These are phyloP conservation scores for Cucurbita argyrosperma DNA, from an alignment of 306 rosid genomes.

Conservation along the genomic window DNA sequence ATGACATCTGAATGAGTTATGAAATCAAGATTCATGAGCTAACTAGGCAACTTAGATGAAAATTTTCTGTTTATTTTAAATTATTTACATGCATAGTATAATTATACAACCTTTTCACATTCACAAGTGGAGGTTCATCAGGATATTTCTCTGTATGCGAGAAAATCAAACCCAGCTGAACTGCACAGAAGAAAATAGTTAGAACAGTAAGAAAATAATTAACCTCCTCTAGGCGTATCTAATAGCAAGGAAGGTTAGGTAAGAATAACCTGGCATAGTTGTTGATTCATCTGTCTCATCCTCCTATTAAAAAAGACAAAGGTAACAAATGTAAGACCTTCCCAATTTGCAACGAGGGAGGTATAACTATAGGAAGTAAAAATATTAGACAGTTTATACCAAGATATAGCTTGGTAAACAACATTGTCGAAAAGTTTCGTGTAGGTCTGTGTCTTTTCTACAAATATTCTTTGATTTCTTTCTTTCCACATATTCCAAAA, in stretches of 20 bases:
- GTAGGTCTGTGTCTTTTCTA: too few relatives aligned
- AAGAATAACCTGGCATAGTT: constrained; percentile 45
- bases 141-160: constrained; percentile 88
- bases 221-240: not conserved
- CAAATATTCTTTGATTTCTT: too few relatives aligned
- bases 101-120: constrained; percentile 48
- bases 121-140: constrained; percentile 95
- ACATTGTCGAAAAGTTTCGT: too few relatives aligned
- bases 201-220: not conserved
- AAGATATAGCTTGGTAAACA: too few relatives aligned
- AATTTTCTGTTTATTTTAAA: not conserved
- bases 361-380: too few relatives aligned
- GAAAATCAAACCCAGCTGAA: constrained; percentile 84
- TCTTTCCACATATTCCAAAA: too few relatives aligned
- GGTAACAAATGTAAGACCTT: not conserved
- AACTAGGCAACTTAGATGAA: not conserved
- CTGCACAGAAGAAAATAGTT: constrained; percentile 29
- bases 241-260: not conserved
- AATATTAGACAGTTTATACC: too few relatives aligned
- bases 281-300: constrained; percentile 55
- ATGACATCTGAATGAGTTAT: not conserved
- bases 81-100: not conserved
- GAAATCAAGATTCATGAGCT: not conserved
- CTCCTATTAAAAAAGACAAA: constrained; percentile 45
- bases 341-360: too few relatives aligned